Evolutionary conservation across 768 basidiomycete genomes (phyloP).

Genomic region (Suillus subaureus): DNA sequence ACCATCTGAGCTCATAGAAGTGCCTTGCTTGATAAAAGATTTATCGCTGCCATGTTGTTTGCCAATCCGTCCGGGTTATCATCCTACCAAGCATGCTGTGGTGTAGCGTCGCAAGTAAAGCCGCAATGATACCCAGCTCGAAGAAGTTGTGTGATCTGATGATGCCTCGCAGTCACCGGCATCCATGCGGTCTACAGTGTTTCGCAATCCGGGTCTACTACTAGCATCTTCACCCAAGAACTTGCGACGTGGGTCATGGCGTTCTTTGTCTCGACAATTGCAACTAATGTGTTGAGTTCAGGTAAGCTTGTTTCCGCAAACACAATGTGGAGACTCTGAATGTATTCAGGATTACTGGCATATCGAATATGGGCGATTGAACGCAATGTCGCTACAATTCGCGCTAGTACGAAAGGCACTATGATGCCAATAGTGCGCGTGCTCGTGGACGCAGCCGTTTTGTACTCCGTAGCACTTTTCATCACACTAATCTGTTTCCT

Average conservation of each 20-base stretch:
- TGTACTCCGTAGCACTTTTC: slow-evolving; percentile 11
- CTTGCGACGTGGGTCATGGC: not conserved
- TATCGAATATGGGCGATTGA: slow-evolving; percentile 10
- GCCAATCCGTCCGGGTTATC: not conserved
- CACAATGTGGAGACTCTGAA: not conserved
- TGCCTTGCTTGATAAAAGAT: not conserved
- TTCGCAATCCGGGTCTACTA: not conserved
- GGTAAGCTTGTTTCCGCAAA: not conserved
- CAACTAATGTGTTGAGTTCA: slow-evolving; percentile 8
- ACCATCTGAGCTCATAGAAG: not conserved
- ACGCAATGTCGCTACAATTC: not conserved
- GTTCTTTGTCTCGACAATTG: not conserved
- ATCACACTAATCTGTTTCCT: slow-evolving; percentile 1
- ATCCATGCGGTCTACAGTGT: not conserved
- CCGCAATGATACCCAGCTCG: not conserved
- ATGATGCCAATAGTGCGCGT: slow-evolving; percentile 6
- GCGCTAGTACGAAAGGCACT: not conserved
- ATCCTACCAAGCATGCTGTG: not conserved
- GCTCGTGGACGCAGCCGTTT: slow-evolving; percentile 7
- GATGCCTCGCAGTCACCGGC: not conserved
- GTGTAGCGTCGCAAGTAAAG: slow-evolving; percentile 1
- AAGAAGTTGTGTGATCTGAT: not conserved
- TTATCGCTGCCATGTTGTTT: not conserved
- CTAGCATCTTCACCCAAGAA: not conserved
- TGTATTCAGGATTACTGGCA: not conserved